A percentile compares a stretch with the other conserved stretches of the same genome.
Conservation (phyloP, 441 rosid species). For the Adansonia madagascariensis region DNA sequence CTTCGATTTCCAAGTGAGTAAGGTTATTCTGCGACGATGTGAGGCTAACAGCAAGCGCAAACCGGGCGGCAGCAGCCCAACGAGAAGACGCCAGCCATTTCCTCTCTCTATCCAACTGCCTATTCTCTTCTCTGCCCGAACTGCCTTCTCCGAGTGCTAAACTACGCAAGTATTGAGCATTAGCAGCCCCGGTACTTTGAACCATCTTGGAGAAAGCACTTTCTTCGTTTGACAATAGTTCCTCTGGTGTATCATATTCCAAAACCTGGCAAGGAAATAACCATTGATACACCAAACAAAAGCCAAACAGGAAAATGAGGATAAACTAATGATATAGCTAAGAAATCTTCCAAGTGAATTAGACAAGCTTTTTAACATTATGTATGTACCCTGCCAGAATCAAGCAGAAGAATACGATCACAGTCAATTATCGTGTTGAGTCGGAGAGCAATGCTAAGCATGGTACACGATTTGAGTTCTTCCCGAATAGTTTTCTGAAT, state of each 20-base stretch:
- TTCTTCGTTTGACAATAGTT: slow-evolving; percentile 61
- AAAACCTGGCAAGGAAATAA: slow-evolving; percentile 58
- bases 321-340: slow-evolving; percentile 17
- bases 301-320: background rate
- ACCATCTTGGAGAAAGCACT: slow-evolving; percentile 94
- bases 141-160: slow-evolving; percentile 61
- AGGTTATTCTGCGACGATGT: slow-evolving; percentile 91
- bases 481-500: slow-evolving; percentile 92
- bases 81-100: slow-evolving; percentile 91
- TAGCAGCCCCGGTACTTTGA: slow-evolving; percentile 90
- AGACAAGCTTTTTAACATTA: background rate
- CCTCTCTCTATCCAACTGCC: slow-evolving; percentile 58
- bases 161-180: slow-evolving; percentile 82
- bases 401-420: slow-evolving; percentile 82
- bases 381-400: slow-evolving; percentile 75
- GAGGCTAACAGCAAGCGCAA: slow-evolving; percentile 86
- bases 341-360: background rate
- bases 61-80: slow-evolving; percentile 95
- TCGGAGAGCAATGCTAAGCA: slow-evolving; percentile 92
- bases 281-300: background rate
- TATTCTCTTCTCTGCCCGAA: slow-evolving; percentile 40
- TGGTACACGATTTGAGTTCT: slow-evolving; percentile 89
- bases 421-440: slow-evolving; percentile 90
- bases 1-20: slow-evolving; percentile 65
- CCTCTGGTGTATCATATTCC: slow-evolving; percentile 76